Base-by-base conservation (phyloP, 345 rosid genomes). In the Gynandropsis gynandra region DNA sequence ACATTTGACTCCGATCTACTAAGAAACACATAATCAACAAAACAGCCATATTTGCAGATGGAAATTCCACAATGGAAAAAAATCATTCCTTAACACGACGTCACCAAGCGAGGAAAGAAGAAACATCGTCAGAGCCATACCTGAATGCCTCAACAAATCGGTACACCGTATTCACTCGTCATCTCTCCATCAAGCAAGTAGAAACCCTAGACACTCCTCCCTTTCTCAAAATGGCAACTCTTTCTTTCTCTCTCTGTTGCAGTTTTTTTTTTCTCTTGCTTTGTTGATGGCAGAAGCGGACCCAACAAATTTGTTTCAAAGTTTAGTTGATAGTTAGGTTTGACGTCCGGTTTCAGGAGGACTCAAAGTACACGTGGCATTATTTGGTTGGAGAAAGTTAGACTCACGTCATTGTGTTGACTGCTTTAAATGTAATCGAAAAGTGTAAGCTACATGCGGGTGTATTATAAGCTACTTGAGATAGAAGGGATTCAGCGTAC, bases 281-380 rank as follows among this genome's bases (percentile, higher is more conserved):
- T 14, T 24, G 45, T 31, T 59, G 21, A 29, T 40, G 50, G 55
- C 11, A 21, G 59, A 40, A 48, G 56, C 78, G 76, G 78, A 72
- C 71, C 58, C 65, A 64, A 69, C 46, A 10, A n/a, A 55, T 52
- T 16, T 52, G 66, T 68, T 65, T 65, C 56, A 64, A 35, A 47
- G 68, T 64, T 76, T 54, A 66, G 75, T 72, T 72, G 40, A 69
- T 61, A 62, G 65, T 70, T 63, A 67, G 78, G 67, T 76, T 73
- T 76, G 64, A 62, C 67, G 73, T 73, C 81, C 78, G 69, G 45
- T 42, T 54, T 19, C 15, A 12, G 66, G 64, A 52, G 18, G 46
- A 67, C 50, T 62, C 21, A n/a, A 3, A 21, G 14, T 8, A 39
- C 63, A 61, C 75, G 71, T 72, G 80, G 68, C 69, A 39, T 55